These are phyloP conservation scores for Pythium rhizo-oryzae DNA, from an alignment of 352 stramenopile genomes.

Conservation along the genomic window DNA sequence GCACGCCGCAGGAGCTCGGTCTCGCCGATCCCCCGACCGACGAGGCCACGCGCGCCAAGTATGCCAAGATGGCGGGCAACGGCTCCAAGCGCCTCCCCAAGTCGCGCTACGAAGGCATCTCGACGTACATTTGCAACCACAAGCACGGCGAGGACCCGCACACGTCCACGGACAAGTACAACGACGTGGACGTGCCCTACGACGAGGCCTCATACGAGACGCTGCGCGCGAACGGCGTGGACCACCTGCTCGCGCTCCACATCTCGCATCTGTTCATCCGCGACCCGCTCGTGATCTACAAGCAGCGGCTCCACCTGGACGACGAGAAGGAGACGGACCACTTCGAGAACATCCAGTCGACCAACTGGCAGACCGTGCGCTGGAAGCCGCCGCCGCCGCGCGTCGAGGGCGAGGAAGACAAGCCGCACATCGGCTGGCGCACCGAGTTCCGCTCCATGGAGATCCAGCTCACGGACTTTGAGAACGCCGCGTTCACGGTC, in stretches of 20 bases:
- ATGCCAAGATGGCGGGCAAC: constrained; percentile 93
- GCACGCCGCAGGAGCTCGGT: constrained; percentile 81
- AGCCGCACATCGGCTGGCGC: constrained; percentile 83
- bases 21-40: constrained; percentile 43
- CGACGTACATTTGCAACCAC: constrained; percentile 91
- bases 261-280: constrained; percentile 99
- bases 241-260: constrained; percentile 96
- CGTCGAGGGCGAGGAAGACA: constrained; percentile 27
- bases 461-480: constrained; percentile 99
- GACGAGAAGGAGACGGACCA: constrained; percentile 92
- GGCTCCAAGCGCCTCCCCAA: constrained; percentile 95
- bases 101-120: constrained; percentile 93
- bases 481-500: constrained; percentile 99
- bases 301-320: constrained; percentile 87
- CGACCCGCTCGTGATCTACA: constrained; percentile 97
- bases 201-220: constrained; percentile 94
- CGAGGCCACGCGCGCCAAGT: constrained; percentile 56
- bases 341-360: constrained; percentile 99
- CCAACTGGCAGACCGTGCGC: constrained; percentile 99
- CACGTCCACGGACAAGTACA: constrained; percentile 86
- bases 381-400: constrained; percentile 99
- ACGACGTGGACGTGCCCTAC: constrained; percentile 96
- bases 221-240: constrained; percentile 92
- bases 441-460: constrained; percentile 98
- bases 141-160: constrained; percentile 81